Evolutionary conservation across 2,329 filamentous ascomycete species (phyloP).

Genomic region (Scleromitrula shiraiana): DNA sequence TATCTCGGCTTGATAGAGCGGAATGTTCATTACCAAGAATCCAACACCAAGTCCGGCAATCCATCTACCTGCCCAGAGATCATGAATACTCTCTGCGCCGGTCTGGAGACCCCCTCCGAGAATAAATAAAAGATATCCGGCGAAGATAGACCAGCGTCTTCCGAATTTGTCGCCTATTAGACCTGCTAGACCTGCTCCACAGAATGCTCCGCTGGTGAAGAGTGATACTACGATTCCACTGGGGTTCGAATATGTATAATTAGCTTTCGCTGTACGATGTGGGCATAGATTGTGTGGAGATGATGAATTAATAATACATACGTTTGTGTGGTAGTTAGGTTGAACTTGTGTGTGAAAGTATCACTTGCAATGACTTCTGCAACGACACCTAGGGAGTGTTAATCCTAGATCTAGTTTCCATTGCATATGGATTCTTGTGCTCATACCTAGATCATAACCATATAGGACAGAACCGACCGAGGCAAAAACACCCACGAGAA

Average conservation of each 20-base stretch:
- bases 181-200: constrained; percentile 48
- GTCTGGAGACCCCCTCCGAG: constrained; percentile 69
- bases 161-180: constrained; percentile 53
- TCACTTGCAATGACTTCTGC: constrained; percentile 37
- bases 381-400: constrained; percentile 16
- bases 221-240: constrained; percentile 67
- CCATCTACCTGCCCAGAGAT: constrained; percentile 62
- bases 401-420: constrained; percentile 12
- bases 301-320: too few species aligned
- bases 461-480: constrained; percentile 47
- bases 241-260: neutral
- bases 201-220: constrained; percentile 57
- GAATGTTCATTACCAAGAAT: constrained; percentile 12
- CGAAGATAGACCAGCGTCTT: constrained; percentile 61
- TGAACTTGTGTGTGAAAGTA: constrained; percentile 36
- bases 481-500: constrained; percentile 39
- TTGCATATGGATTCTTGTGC: constrained; percentile 26
- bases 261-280: neutral
- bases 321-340: constrained; percentile 25
- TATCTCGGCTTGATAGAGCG: constrained; percentile 57
- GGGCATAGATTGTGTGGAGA: too few species aligned
- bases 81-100: constrained; percentile 48
- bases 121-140: constrained; percentile 63
- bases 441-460: constrained; percentile 47
- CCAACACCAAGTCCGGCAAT: constrained; percentile 58